Conservation (phyloP, 805 yeast species). For the Torulaspora franciscae region DNA sequence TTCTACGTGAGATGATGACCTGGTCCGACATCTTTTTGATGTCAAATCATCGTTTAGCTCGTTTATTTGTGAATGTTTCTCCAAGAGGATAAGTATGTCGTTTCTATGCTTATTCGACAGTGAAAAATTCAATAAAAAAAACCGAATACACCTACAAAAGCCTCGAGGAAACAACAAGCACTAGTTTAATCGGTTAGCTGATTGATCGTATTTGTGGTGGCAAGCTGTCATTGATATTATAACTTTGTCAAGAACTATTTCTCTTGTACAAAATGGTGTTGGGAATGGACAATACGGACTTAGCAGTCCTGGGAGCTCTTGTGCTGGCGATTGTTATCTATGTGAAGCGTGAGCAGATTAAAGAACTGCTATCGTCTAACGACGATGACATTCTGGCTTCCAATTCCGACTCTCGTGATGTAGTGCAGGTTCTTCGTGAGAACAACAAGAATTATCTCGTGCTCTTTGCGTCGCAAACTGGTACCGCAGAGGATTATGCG, state of each 20-base stretch:
- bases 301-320: conserved; percentile 59
- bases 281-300: conserved; percentile 63
- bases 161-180: not conserved
- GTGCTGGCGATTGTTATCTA: conserved; percentile 62
- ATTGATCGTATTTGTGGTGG: not conserved
- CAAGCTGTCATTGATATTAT: not conserved
- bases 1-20: not conserved
- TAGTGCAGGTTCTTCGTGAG: conserved; percentile 51
- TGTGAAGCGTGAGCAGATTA: conserved; percentile 56
- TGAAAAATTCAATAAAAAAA: conserved; percentile 4
- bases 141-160: conserved; percentile 5
- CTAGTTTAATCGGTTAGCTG: not conserved
- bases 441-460: conserved; percentile 73
- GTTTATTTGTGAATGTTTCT: conserved; percentile 5
- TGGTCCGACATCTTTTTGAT: not conserved
- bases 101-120: conserved; percentile 3
- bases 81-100: conserved; percentile 6
- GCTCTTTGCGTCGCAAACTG: conserved; percentile 93
- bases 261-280: conserved; percentile 40
- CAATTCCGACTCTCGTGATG: conserved; percentile 48
- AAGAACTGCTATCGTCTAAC: conserved; percentile 33
- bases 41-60: conserved; percentile 5
- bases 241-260: not conserved
- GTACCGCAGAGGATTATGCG: conserved; percentile 97
- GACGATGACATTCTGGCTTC: conserved; percentile 38